Percentiles rank a stretch among this genome's conserved stretches.
Conservation (phyloP, 2,329 filamentous ascomycete genomes). For the Sclerotinia subarctica region DNA sequence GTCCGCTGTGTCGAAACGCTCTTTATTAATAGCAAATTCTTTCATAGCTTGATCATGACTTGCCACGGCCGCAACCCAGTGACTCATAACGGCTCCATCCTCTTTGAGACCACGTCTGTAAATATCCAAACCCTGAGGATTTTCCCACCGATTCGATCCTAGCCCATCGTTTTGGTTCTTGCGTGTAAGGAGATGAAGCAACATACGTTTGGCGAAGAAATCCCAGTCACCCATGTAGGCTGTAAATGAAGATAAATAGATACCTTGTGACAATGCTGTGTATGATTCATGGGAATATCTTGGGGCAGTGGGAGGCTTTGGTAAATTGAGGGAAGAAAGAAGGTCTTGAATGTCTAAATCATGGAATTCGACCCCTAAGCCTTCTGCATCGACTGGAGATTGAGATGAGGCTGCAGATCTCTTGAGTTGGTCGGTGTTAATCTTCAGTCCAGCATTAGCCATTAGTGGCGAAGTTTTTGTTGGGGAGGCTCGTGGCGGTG, state of each 20-base stretch:
- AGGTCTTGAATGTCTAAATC: constrained; percentile 45
- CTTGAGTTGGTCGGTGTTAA: constrained; percentile 53
- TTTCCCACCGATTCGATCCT: constrained; percentile 45
- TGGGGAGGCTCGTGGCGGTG: not conserved
- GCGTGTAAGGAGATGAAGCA: constrained; percentile 54
- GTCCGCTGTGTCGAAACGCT: constrained; percentile 44
- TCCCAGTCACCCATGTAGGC: constrained; percentile 53
- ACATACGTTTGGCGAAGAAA: constrained; percentile 50
- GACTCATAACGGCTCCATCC: constrained; percentile 59
- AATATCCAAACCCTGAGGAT: constrained; percentile 46
- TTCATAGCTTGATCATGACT: constrained; percentile 58
- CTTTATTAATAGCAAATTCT: constrained; percentile 52
- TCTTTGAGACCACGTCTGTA: constrained; percentile 61
- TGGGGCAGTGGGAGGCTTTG: constrained; percentile 46
- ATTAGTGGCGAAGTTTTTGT: constrained; percentile 47
- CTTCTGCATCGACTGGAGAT: constrained; percentile 29
- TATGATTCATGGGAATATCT: constrained; percentile 38
- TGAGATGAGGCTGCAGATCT: constrained; percentile 39
- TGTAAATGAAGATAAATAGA: constrained; percentile 53
- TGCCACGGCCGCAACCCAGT: constrained; percentile 58
- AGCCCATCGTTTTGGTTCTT: constrained; percentile 41
- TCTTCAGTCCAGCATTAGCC: constrained; percentile 50
- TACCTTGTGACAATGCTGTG: constrained; percentile 40
- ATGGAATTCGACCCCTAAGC: constrained; percentile 45
- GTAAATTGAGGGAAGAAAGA: constrained; percentile 50